A percentile compares a stretch with the other conserved stretches of the same genome.
Conservation (phyloP, 495 filamentous ascomycete genomes). For the Daldinia grandis region DNA sequence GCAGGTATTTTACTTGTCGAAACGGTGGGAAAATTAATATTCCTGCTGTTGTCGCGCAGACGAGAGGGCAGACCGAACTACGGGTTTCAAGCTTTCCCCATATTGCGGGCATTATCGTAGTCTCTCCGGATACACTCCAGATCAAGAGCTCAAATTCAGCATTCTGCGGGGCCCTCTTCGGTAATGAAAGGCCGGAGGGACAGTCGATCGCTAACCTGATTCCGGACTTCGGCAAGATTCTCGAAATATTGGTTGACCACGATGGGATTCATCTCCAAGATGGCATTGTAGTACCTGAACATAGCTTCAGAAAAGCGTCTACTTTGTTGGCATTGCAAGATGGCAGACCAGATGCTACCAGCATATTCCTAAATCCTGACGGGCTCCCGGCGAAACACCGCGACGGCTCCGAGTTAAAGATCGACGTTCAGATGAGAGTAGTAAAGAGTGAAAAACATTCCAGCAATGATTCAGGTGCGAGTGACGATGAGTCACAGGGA, state of each 20-base stretch:
- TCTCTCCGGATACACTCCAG: slow-evolving; percentile 75
- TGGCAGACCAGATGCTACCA: slow-evolving; percentile 76
- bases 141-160: slow-evolving; percentile 95
- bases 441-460: slow-evolving; percentile 80
- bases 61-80: slow-evolving; percentile 70
- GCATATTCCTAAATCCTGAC: slow-evolving; percentile 78
- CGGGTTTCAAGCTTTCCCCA: slow-evolving; percentile 93
- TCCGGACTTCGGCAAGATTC: slow-evolving; percentile 83
- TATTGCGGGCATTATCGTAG: slow-evolving; percentile 94
- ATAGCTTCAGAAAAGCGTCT: slow-evolving; percentile 89
- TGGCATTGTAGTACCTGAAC: slow-evolving; percentile 96
- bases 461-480: slow-evolving; percentile 52
- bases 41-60: slow-evolving; percentile 76
- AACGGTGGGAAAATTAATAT: slow-evolving; percentile 77
- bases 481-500: slow-evolving; percentile 56
- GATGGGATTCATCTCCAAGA: slow-evolving; percentile 83
- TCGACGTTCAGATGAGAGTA: slow-evolving; percentile 95
- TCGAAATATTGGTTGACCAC: slow-evolving; percentile 83
- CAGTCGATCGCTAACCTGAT: slow-evolving; percentile 80
- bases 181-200: slow-evolving; percentile 82
- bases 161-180: slow-evolving; percentile 91
- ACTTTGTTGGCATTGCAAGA: slow-evolving; percentile 83
- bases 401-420: slow-evolving; percentile 87
- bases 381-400: slow-evolving; percentile 87
- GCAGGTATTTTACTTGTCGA: slow-evolving; percentile 82